These are phyloP conservation scores for Asterophora parasitica DNA, from an alignment of 768 basidiomycete genomes.

Conservation along the genomic window DNA sequence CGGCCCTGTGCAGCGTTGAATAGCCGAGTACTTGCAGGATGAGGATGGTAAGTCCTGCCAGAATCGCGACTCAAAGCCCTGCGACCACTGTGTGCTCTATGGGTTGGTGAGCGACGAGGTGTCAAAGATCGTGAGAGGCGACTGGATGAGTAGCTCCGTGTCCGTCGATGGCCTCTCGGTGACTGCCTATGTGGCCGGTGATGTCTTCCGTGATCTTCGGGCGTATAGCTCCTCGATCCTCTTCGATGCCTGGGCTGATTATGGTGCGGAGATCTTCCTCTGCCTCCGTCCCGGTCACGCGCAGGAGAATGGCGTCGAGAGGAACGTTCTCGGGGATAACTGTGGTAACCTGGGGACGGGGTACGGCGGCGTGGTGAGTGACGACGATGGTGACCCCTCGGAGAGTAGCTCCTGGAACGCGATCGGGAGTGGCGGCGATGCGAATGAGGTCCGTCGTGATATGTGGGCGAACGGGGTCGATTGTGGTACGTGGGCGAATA, in stretches of 20 bases:
- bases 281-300: background rate
- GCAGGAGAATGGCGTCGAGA: background rate
- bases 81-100: background rate
- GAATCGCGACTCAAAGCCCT: constrained; percentile 5
- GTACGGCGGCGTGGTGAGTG: background rate
- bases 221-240: constrained; percentile 7
- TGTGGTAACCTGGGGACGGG: constrained; percentile 8
- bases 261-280: constrained; percentile 4
- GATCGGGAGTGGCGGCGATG: constrained; percentile 21
- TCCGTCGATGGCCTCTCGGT: background rate
- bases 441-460: constrained; percentile 7
- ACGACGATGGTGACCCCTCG: background rate
- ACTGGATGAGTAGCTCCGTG: background rate
- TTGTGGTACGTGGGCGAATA: no score
- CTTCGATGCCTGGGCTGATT: background rate
- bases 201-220: constrained; percentile 2
- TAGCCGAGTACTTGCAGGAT: background rate
- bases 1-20: background rate
- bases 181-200: background rate
- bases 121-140: constrained; percentile 2
- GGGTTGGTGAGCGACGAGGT: background rate
- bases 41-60: background rate
- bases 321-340: background rate
- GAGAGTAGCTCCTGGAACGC: constrained; percentile 17
- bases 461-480: background rate